phyloP scores from a whole-genome alignment of 1,284 basidiomycete species.

The Phenoliferia sp. region DNA sequence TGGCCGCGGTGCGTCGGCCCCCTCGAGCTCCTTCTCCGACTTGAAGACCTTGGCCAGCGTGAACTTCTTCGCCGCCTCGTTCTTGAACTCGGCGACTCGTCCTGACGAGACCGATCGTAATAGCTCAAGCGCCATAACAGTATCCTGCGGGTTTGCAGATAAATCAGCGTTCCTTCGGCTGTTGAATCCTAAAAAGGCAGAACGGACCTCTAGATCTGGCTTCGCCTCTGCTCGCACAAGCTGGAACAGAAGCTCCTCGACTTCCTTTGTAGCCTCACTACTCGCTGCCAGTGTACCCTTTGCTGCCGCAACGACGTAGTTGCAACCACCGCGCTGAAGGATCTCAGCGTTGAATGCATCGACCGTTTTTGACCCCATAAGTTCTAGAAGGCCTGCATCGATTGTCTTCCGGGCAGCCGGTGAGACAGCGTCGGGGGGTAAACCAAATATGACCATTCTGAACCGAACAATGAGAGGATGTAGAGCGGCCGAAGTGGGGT shows the following conservation, averaged over 20 bases:
- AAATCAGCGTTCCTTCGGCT: constrained; percentile 47
- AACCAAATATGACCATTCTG: constrained; percentile 40
- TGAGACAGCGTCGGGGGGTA: constrained; percentile 39
- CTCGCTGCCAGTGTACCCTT: constrained; percentile 44
- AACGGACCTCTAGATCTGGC: constrained; percentile 54
- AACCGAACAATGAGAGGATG: constrained; percentile 68
- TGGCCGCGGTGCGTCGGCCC: neutral
- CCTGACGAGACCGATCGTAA: constrained; percentile 47
- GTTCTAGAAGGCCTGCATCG: constrained; percentile 45
- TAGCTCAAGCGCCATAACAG: neutral
- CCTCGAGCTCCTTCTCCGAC: constrained; percentile 45
- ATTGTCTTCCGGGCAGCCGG: constrained; percentile 44
- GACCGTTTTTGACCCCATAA: constrained; percentile 56
- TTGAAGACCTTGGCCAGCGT: constrained; percentile 62
- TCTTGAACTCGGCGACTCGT: constrained; percentile 57
- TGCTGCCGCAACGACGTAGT: constrained; percentile 59
- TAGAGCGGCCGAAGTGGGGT: constrained; percentile 56
- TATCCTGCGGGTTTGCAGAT: constrained; percentile 46
- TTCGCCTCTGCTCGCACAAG: constrained; percentile 49
- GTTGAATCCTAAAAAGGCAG: neutral
- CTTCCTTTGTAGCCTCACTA: constrained; percentile 53
- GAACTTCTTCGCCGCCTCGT: constrained; percentile 53
- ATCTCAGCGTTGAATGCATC: constrained; percentile 66
- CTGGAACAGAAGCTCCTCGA: constrained; percentile 53
- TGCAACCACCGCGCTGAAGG: constrained; percentile 55